Evolutionary conservation across 2,329 filamentous ascomycete species (phyloP).

Genomic region (Diaporthe amygdali): DNA sequence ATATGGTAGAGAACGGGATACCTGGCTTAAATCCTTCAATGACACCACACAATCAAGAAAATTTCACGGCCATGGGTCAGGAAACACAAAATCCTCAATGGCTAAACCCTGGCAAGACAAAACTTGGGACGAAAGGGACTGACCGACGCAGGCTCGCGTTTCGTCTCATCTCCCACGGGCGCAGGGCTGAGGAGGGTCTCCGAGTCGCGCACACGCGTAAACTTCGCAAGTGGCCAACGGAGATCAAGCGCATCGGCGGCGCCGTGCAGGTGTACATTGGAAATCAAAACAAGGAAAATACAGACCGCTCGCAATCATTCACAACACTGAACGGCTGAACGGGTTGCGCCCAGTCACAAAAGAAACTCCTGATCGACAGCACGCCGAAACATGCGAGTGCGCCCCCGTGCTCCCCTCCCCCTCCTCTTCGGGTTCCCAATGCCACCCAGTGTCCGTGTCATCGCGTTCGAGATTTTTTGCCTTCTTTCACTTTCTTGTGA

Average conservation of each 20-base stretch:
- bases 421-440: neutral
- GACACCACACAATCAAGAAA: neutral
- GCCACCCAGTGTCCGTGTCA: neutral
- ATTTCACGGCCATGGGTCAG: neutral
- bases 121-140: constrained; percentile 9
- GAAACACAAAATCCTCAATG: neutral
- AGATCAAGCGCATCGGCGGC: neutral
- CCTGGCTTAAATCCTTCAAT: neutral
- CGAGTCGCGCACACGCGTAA: neutral
- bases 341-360: neutral
- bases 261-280: no score
- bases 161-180: neutral
- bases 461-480: neutral
- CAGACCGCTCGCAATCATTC: no score
- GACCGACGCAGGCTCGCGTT: constrained; percentile 15
- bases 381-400: constrained; percentile 1
- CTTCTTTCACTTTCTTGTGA: neutral
- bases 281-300: no score
- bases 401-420: no score
- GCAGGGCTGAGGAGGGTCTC: neutral
- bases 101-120: neutral
- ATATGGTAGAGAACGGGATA: neutral
- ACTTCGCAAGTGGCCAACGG: neutral
- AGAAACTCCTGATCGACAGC: constrained; percentile 9
- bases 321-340: neutral